Base-by-base conservation (phyloP, 129 eudicot species). In the Tagetes patula region DNA sequence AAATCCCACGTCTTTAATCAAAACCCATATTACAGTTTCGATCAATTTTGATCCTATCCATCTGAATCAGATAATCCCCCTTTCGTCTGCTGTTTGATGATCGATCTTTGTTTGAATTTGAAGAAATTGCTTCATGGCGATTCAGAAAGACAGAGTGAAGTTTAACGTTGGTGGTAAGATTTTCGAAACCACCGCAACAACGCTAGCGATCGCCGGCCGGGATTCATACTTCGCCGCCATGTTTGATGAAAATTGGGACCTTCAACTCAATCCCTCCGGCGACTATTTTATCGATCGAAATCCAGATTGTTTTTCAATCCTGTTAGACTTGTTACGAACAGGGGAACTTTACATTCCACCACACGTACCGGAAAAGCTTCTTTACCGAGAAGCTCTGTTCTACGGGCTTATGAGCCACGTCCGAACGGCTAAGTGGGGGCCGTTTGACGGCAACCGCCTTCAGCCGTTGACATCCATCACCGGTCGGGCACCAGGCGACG, bases 161-260 rank as follows among this genome's bases (percentile, higher is more conserved):
- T 76, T 95, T 73, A 95, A 95, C 13, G 99, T 91, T 49, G 96
- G 99, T 54, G 99, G 99, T 14, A 88, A 80, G 75, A 69, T 91
- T 81, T 90, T 91, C 53, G 94, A 88, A 77, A 95, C 99, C n/a
- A 91, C 99, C 1, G 76, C 96, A 12, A 95, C 99, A 63, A 95
- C 99, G 30, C 76, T 95, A 12, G 99, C 94, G 32, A 86, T 82
- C 62, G 96, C 99, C n/a, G 97, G 99, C 53, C 81, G 96, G 3
- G 76, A 88, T 38, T 91, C 99, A 6, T 79, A 84, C 41, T 95
- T 95, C 42, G 97, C 96, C n/a, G 91, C 99, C 10, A 75, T 95
- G 88, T 87, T 95, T 38, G 99, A 95, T 54, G 89, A 83, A 13
- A 83, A 88, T 49, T 90, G 99, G 99, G 78, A 95, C 76, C 87